These are phyloP conservation scores for Phytophthora hybrid DNA, from an alignment of 352 stramenopile species.

Conservation along the genomic window DNA sequence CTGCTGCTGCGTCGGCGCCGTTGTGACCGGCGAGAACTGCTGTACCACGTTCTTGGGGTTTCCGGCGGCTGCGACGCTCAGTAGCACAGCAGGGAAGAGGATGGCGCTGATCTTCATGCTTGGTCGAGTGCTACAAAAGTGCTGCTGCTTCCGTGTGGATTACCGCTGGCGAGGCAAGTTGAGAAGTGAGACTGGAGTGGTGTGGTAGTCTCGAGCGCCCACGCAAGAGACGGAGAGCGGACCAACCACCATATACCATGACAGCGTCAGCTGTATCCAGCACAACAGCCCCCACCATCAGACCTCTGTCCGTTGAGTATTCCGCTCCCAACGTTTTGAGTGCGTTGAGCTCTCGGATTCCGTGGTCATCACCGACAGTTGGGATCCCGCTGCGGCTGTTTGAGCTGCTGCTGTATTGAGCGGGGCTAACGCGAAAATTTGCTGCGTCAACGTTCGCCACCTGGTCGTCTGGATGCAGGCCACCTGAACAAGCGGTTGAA, in stretches of 20 bases:
- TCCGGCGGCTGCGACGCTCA: slow-evolving; percentile 17
- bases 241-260: background rate
- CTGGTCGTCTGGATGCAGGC: slow-evolving; percentile 5
- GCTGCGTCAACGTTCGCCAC: slow-evolving; percentile 5
- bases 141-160: slow-evolving; percentile 16
- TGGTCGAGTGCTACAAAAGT: slow-evolving; percentile 27
- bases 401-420: slow-evolving; percentile 13
- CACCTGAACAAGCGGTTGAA: slow-evolving; percentile 2
- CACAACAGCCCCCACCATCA: slow-evolving; percentile 16
- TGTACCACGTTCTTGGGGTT: slow-evolving; percentile 15
- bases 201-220: background rate
- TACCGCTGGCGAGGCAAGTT: slow-evolving; percentile 29
- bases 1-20: background rate
- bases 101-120: slow-evolving; percentile 34
- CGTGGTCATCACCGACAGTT: slow-evolving; percentile 6
- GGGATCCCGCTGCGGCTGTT: slow-evolving; percentile 12
- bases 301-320: slow-evolving; percentile 21
- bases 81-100: slow-evolving; percentile 24
- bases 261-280: slow-evolving; percentile 22
- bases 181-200: slow-evolving; percentile 22
- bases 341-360: slow-evolving; percentile 1
- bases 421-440: slow-evolving; percentile 20
- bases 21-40: background rate
- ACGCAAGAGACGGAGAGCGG: slow-evolving; percentile 4
- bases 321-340: background rate